Conservation (phyloP, 805 yeast species). For the Myxozyma geophila region DNA sequence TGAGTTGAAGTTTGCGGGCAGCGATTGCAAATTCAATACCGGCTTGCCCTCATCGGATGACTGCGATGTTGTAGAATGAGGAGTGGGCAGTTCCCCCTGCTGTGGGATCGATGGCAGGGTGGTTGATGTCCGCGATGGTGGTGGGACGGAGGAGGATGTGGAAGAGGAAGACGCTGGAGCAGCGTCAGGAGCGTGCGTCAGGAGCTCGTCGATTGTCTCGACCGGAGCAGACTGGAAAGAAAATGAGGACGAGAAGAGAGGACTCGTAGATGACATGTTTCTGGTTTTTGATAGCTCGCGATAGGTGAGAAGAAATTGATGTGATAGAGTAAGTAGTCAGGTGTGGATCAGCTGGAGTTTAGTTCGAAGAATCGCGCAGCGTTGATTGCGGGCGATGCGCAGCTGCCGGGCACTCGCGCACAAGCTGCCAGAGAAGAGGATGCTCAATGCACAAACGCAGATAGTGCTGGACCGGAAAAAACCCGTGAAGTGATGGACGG, state of each 20-base stretch:
- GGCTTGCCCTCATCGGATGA: not conserved
- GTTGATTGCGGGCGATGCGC: no score
- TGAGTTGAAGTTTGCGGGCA: slow-evolving; percentile 34
- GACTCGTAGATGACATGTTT: slow-evolving; percentile 1
- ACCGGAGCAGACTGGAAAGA: slow-evolving; percentile 18
- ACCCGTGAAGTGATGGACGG: no score
- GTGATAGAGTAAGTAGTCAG: no score
- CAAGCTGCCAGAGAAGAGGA: no score
- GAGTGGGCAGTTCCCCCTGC: not conserved
- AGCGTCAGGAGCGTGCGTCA: slow-evolving; percentile 16
- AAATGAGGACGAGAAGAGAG: slow-evolving; percentile 23
- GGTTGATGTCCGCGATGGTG: slow-evolving; percentile 1
- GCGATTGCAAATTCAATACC: not conserved
- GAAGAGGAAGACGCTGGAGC: slow-evolving; percentile 1
- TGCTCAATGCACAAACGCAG: no score
- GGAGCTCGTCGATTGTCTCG: slow-evolving; percentile 8
- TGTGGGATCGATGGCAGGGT: slow-evolving; percentile 11
- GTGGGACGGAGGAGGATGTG: slow-evolving; percentile 1
- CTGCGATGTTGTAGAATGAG: not conserved
- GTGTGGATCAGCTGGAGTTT: no score
- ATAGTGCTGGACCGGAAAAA: no score
- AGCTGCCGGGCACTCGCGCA: no score
- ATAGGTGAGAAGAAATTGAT: no score
- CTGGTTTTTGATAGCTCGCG: no score
- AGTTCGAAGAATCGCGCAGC: no score